Base-by-base conservation (phyloP, 257 asterid genomes). In the Mitragyna speciosa region DNA sequence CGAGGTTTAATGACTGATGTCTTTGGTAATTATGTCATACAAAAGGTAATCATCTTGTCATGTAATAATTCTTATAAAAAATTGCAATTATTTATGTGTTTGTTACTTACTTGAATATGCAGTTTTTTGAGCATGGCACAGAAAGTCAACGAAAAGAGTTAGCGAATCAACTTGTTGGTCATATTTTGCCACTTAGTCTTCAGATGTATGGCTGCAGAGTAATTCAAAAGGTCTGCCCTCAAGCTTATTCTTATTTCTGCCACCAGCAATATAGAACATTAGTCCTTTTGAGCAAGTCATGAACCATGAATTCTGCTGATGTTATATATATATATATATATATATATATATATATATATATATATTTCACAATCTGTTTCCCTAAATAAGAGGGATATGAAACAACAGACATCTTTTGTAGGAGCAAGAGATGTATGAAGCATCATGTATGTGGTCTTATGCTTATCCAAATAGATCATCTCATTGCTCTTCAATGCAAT, bases 161-260 rank as follows among this genome's bases (percentile, higher is more conserved):
- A 69, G 95, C 97, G 7, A 84, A 71, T 72, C 96, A 90, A 84
- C 87, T 92, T 69, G 83, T 91, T 68, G 95, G 98, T 68, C 96
- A 92, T 83, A 93, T 95, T 86, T 85, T 95, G 87, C 87, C 96
- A 75, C 92, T 95, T 77, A 92, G 93, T 86, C 91, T 95, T 75
- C 99, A 95, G 80, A 93, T 90, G 94, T 95, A 93, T 83, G 98
- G 99, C 65, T 95, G 99, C 93, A 86, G 99, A 89, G 98, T 95
- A 67, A 87, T 93, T 82, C 99, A 95, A 83, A 95, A 95, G 98
- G 98, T 95, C 56, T 75, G 47, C 72, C 43, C 80, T 76, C 65
- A 16, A 43, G 51, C 86, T 77, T 82, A 36, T 76, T 28, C 65
- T 48, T 52, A 26, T 56, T 33, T 77, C 54, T 33, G 56, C 64